Conservation (phyloP, 257 asterid species). For the Solanum chilense region DNA sequence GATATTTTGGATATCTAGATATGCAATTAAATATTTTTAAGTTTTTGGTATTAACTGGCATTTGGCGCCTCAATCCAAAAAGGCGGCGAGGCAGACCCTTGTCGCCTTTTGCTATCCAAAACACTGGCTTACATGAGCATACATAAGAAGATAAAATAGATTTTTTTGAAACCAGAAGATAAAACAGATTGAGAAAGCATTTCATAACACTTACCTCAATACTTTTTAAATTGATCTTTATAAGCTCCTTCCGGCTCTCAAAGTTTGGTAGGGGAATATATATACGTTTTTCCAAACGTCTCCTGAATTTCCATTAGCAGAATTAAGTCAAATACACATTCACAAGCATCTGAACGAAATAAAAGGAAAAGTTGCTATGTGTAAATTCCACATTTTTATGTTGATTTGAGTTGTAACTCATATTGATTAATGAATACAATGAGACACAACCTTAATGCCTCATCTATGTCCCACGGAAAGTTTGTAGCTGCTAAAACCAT, state of each 20-base stretch:
- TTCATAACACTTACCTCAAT: slow-evolving; percentile 53
- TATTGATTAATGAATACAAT: background rate
- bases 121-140: background rate
- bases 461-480: slow-evolving; percentile 99
- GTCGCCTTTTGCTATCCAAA: background rate
- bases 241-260: slow-evolving; percentile 86
- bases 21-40: background rate
- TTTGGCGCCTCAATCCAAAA: background rate
- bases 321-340: background rate
- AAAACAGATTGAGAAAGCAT: background rate
- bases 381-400: too few relatives aligned
- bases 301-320: slow-evolving; percentile 40
- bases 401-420: too few relatives aligned
- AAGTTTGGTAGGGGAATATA: slow-evolving; percentile 91
- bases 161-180: background rate
- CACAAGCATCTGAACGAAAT: background rate
- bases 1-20: background rate
- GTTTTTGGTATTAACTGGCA: background rate
- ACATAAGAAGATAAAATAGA: background rate
- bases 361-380: background rate
- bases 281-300: slow-evolving; percentile 91
- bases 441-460: slow-evolving; percentile 72
- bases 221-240: slow-evolving; percentile 75
- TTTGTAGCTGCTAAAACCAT: slow-evolving; percentile 99
- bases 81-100: background rate